Base-by-base conservation (phyloP, 1,284 basidiomycete species). In the Pascua sp. region DNA sequence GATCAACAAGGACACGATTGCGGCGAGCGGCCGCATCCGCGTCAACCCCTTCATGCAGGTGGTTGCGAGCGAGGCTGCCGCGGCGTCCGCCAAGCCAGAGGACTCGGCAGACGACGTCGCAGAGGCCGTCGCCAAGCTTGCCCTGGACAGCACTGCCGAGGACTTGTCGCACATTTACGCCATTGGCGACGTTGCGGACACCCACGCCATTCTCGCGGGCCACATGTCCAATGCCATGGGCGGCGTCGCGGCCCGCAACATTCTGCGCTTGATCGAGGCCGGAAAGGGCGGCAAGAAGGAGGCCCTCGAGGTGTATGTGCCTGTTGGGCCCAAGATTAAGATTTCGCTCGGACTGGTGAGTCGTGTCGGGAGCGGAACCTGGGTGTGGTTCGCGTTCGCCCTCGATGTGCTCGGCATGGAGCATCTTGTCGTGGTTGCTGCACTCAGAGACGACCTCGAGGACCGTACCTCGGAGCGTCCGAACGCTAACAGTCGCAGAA, bases 171-270 rank as follows among this genome's bases (percentile, higher is more conserved):
- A 74, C 64, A 70, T 79, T 43, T 80, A 76, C 47, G 77, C 77
- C 11, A 69, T 78, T 40, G 78, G 79, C 16, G 77, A 80, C 53
- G 73, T 72, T 16, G 75, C 77, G 16, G 78, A 79, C 51, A 72
- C 72, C 2, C 62, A 64, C 50, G 78, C 78, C 5, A 80, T 81
- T 62, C 80, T 80, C 57, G 80, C 89, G 79, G 78, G 88, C 1
- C 86, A 89, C 71, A 86, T 81, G 39, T 85, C 86, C 3, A 85
- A 83, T 66, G 81, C 78, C 54, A 84, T 85, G 76, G 83, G 80
- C 39, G 62, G 67, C 36, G 67, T 73, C 2, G 71, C 72, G 1
- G 71, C 68, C 13, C 58, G 69, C 16, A 78, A 81, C 60, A 75
- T 81, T 48, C 55, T 78, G 11, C 58, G 65, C 13, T 60, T 77